Base-by-base conservation (phyloP, 306 rosid genomes). In the Quillaja saponaria region DNA sequence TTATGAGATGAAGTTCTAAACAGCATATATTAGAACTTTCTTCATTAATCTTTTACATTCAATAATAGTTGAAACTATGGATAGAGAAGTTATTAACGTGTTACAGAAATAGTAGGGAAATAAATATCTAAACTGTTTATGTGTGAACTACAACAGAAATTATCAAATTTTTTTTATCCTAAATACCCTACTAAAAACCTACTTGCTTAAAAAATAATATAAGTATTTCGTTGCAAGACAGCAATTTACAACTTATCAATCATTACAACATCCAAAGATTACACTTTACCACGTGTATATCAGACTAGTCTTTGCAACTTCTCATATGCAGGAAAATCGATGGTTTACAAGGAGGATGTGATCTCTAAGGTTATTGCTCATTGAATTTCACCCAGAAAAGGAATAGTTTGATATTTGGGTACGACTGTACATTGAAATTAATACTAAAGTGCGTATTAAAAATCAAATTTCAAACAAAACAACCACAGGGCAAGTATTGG, bases 61-160 rank as follows among this genome's bases (percentile, higher is more conserved):
- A 48, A 70, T 48, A 63, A 63, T 42, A 33, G 45, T n/a, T 53
- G 14, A 34, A 64, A 52, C 42, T 35, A 39, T 10, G 8, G 20
- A 45, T 68, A 34, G 41, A 25, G 31, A 55, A 49, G 20, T 42
- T 28, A 53, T n/a, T 25, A 35, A 34, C 14, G 21, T 25, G 3
- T 25, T 25, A 25, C 31, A 25, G 31, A 1, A 25, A 44, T 34
- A 12, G 38, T 49, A 65, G 15, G 52, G 44, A 65, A 48, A 51
- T 13, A 61, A 28, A 38, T 15, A 46, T 45, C 60, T 60, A n/a
- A 66, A 61, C 16, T 21, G 54, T 34, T 17, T 33, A 9, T 13
- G 41, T 11, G 47, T 13, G 25, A 45, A 55, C 40, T 15, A 34
- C 20, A 53, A 50, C 65, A 53, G 16, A 60, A 44, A 44, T 5